phyloP scores from a whole-genome alignment of 1,284 basidiomycete genomes.

The Ganoderma meredithae region DNA sequence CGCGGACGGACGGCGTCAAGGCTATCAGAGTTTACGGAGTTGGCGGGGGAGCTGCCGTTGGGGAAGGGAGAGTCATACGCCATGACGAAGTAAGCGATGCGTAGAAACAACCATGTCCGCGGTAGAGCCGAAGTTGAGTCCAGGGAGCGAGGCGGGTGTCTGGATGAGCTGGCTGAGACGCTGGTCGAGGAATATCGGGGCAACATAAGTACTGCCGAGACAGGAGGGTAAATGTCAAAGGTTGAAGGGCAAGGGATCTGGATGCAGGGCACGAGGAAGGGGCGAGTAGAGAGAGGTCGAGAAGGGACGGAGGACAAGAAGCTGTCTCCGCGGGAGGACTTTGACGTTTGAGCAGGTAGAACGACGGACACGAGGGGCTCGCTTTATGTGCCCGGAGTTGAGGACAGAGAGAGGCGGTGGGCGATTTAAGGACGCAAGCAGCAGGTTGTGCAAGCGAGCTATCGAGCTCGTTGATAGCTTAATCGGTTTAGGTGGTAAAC shows the following conservation, averaged over 20 bases:
- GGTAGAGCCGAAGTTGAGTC: slow-evolving; percentile 42
- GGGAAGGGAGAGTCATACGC: slow-evolving; percentile 59
- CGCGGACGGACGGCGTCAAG: slow-evolving; percentile 48
- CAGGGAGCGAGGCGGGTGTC: slow-evolving; percentile 41
- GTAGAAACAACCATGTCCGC: slow-evolving; percentile 72
- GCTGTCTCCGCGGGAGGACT: too few relatives aligned
- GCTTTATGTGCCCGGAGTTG: too few relatives aligned
- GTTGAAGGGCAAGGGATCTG: background rate
- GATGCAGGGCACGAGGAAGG: background rate
- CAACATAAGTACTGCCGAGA: slow-evolving; percentile 63
- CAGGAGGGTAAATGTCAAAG: slow-evolving; percentile 17
- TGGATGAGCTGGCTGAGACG: slow-evolving; percentile 65
- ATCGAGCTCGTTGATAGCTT: background rate
- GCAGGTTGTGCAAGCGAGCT: too few relatives aligned
- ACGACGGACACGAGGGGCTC: too few relatives aligned
- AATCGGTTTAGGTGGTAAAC: background rate
- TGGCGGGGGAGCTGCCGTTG: slow-evolving; percentile 52
- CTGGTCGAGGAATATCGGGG: slow-evolving; percentile 60
- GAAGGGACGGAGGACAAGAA: slow-evolving; percentile 1
- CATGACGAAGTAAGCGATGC: slow-evolving; percentile 77
- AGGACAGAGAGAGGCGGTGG: too few relatives aligned
- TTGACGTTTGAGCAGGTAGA: too few relatives aligned
- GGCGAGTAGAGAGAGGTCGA: background rate
- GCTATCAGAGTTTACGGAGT: slow-evolving; percentile 23
- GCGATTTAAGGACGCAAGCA: too few relatives aligned